Conservation (phyloP, 768 basidiomycete species). For the Rhodotorula graminis region DNA sequence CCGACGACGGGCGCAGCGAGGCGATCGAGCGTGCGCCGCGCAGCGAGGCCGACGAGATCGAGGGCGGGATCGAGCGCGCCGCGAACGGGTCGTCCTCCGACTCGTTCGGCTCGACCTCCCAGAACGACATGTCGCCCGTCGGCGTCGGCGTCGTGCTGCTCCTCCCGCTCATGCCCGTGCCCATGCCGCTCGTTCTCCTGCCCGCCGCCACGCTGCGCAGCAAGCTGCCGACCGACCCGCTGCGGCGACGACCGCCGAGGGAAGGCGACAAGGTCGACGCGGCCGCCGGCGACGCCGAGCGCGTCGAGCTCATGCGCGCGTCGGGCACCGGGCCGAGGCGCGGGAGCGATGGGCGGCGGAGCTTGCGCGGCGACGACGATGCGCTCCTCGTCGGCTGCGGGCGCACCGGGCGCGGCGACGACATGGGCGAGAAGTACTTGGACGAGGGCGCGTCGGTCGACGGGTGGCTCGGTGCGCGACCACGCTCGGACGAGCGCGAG, state of each 20-base stretch:
- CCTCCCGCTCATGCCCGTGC: not conserved
- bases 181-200: no score
- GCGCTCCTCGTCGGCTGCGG: not conserved
- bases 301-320: not conserved
- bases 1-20: no score
- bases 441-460: not conserved
- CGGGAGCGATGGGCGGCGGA: not conserved
- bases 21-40: no score
- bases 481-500: not conserved
- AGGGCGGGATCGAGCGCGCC: not conserved
- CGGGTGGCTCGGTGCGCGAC: not conserved
- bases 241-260: not conserved
- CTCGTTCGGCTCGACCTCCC: slow-evolving; percentile 31
- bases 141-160: not conserved
- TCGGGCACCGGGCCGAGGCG: not conserved
- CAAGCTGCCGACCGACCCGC: slow-evolving; percentile 8
- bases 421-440: not conserved
- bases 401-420: not conserved
- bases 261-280: not conserved
- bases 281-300: not conserved
- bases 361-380: not conserved
- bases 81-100: slow-evolving; percentile 25
- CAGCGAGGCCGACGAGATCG: not conserved
- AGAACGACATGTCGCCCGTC: slow-evolving; percentile 1
- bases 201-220: not conserved